phyloP scores from a whole-genome alignment of 805 yeast genomes.

The Saccharomycopsis capsularis region DNA sequence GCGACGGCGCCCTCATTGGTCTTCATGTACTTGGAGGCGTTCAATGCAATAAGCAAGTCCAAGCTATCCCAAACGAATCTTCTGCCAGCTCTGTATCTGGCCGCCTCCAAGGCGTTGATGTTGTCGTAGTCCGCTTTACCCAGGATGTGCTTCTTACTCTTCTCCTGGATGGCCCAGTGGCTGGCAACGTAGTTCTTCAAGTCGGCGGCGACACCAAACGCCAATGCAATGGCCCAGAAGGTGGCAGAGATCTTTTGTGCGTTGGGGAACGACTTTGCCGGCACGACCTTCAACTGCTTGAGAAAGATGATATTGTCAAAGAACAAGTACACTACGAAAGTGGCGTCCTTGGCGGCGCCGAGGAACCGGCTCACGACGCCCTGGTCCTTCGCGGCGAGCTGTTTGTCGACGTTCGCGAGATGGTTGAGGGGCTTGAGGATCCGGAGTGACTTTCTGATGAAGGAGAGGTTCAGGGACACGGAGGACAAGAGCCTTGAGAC shows the following conservation, averaged over 20 bases:
- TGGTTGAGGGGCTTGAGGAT: slow-evolving; percentile 20
- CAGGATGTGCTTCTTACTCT: neutral
- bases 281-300: slow-evolving; percentile 10
- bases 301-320: slow-evolving; percentile 16
- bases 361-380: neutral
- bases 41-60: slow-evolving; percentile 18
- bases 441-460: slow-evolving; percentile 16
- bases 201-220: slow-evolving; percentile 11
- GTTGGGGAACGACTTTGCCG: slow-evolving; percentile 4
- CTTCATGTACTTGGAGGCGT: slow-evolving; percentile 8
- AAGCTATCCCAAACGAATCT: slow-evolving; percentile 15
- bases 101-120: neutral
- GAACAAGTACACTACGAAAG: slow-evolving; percentile 11
- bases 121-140: neutral
- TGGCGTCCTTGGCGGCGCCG: slow-evolving; percentile 5
- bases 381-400: neutral
- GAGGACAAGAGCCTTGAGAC: neutral
- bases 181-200: neutral
- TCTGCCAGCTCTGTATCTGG: neutral
- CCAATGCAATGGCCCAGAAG: slow-evolving; percentile 18
- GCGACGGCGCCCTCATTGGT: slow-evolving; percentile 14
- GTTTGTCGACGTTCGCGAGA: slow-evolving; percentile 14
- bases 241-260: slow-evolving; percentile 6
- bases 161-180: neutral
- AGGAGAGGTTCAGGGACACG: slow-evolving; percentile 11